Evolutionary conservation across 2,329 filamentous ascomycete species (phyloP), one percentile per base, ranked within the genome.

Genomic region (Fusarium siculi): DNA sequence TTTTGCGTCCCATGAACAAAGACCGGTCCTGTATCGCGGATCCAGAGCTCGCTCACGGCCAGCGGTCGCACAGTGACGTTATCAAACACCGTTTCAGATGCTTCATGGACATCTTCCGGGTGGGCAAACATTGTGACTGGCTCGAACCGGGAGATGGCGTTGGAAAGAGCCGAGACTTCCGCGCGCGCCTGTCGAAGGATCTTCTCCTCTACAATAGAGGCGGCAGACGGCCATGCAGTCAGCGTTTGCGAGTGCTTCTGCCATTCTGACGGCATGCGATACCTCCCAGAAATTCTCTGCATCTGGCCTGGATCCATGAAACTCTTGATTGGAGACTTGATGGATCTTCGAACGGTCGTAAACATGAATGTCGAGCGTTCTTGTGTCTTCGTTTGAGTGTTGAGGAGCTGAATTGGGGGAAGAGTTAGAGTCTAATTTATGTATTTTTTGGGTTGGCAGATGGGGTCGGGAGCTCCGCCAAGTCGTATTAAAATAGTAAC

Each of bases 11-110:
- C 47, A 39, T 68, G 55, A 14, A 76, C 75, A 56, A 78, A 74
- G 2, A 76, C 65, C 1, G 78, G 76, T 7, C 73, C 79, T 43
- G 76, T 72, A 59, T 81, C 78, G 10, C 79, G 74, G 46, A 79
- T 71, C 79, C 79, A 80, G 18, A 80, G 64, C 18, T 80, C 62
- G 2, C 46, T 68, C 11, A 73, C 53, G 2, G 60, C 37, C 9
- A 73, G 52, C 5, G 55, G 47, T 6, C 50, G 34, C 3, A 75
- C 66, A 0, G 37, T 52, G 14, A 75, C 66, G 2, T 64, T 60
- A 7, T 40, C 14, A 7, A 60, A 61, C 5, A 74, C 70, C 1
- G 47, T 72, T 3, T 14, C 23, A 36, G 49, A 52, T 4, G 72
- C 72, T 14, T 44, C 5, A 0, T 18, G 16, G 46, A 58, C 66